Evolutionary conservation across 257 asterid genomes (phyloP), one percentile per base, ranked within the genome.

Genomic region (Solanum peruvianum): DNA sequence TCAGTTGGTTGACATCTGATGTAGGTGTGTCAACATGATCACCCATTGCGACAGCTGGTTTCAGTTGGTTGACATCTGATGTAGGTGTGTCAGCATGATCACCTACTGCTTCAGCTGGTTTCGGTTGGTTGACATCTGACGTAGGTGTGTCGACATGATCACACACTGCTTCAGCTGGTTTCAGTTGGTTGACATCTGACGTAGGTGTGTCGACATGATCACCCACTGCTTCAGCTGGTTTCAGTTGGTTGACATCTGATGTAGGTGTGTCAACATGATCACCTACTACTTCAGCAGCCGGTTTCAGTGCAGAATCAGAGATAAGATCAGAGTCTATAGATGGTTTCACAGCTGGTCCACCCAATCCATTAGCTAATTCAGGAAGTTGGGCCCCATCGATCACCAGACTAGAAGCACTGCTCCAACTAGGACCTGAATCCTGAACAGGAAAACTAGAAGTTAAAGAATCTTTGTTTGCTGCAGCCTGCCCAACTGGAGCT

Each of bases 351-450:
- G 85, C 69, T 20, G 69, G 58, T 81, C 85, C 69, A 77, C 93
- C 93, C 94, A 94, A 91, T 89, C 91, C 96, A 83, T 92, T 91
- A 33, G 85, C 45, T 49, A 81, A 29, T 81, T 81, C 85, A 47
- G 69, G 85, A 49, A 81, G 85, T 52, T 49, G 85, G 69, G 45
- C 4, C 45, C 69, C 45, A 81, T 52, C 66, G 7, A 87, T 81
- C 47, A 89, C 84, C 13, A 89, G 89, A 88, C 89, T 92, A 58
- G 91, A 49, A 33, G 87, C 87, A 86, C 75, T 86, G 87, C 87
- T 52, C 84, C 87, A 86, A 42, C 73, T 71, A 52, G 70, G 31
- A 23, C 69, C 87, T 27, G 87, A 47, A 58, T 85, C 83, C 81
- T 85, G 87, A 47, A 85, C 71, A 31, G 84, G 72, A 21, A 86